A percentile compares a stretch with the other conserved stretches of the same genome.
These are phyloP conservation scores for Penicillium sp. DNA, from an alignment of 2,329 filamentous ascomycete species.

Conservation along the genomic window DNA sequence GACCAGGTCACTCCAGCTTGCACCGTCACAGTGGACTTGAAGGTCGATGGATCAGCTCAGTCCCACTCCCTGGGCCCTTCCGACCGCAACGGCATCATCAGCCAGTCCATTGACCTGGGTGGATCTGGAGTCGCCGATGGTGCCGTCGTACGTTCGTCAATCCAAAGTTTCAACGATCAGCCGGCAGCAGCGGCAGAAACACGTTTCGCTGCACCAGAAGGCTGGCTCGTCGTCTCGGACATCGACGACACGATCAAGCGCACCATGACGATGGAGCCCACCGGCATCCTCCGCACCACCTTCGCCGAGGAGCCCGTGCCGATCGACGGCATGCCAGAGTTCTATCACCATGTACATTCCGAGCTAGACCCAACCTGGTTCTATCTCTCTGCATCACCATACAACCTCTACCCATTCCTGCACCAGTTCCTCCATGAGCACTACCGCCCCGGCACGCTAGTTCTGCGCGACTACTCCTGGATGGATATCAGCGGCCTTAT, in stretches of 20 bases:
- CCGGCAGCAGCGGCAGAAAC: constrained; percentile 64
- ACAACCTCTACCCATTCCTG: constrained; percentile 89
- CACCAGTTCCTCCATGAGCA: constrained; percentile 67
- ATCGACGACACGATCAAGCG: constrained; percentile 96
- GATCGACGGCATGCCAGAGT: constrained; percentile 76
- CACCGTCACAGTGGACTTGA: constrained; percentile 63
- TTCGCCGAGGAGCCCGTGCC: constrained; percentile 74
- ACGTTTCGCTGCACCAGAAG: constrained; percentile 69
- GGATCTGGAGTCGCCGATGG: constrained; percentile 47
- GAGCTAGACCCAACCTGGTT: constrained; percentile 72
- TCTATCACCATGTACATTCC: constrained; percentile 67
- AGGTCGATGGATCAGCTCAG: constrained; percentile 45
- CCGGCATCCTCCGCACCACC: constrained; percentile 78
- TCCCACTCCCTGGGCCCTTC: constrained; percentile 65
- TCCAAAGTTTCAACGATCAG: constrained; percentile 24
- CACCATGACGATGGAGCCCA: constrained; percentile 75
- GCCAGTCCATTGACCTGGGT: constrained; percentile 58
- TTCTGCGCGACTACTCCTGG: constrained; percentile 83
- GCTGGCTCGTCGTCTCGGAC: constrained; percentile 85
- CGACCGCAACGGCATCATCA: constrained; percentile 69
- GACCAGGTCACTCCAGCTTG: constrained; percentile 71
- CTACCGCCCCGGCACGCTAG: constrained; percentile 75
- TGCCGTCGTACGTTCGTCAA: constrained; percentile 43
- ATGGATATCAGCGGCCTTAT: constrained; percentile 79
- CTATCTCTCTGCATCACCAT: constrained; percentile 90